Evolutionary conservation across 495 filamentous ascomycete genomes (phyloP), one percentile per base, ranked within the genome.

Genomic region (Platismatia glauca): DNA sequence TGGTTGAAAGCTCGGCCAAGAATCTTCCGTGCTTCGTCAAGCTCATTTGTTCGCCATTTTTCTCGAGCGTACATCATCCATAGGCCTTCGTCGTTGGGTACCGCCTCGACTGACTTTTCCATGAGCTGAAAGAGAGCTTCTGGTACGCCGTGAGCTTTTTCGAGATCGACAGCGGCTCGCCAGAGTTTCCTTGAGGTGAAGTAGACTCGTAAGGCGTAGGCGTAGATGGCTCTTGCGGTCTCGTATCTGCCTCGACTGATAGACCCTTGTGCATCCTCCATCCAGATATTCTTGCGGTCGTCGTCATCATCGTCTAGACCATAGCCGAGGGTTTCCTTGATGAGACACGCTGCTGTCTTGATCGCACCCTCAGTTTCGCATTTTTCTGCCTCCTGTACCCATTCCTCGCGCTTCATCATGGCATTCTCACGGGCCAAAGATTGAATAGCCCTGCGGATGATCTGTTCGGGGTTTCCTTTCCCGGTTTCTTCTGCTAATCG

Each of bases 61-160:
- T 96, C 92, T 70, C 91, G 91, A 9, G 91, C 92, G 46, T 96
- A 86, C 77, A 93, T 89, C 79, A 97, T 85, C 94, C 94, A 99
- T 48, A 97, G 80, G n/a, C 87, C 83, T 71, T 96, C 94, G 66
- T 86, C 61, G 90, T 85, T 4, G 91, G 93, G 63, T 92, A 96
- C 7, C 9, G 91, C 90, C 69, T 96, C 91, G 29, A 95, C 90
- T 8, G 92, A 91, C 69, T 95, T 96, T 71, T 95, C 91, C 0
- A 99, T 82, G 0, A 96, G 81, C 59, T 86, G 82, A 82, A 86
- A 89, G 16, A 96, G 76, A 24, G 85, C 85, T 69, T 96, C 91
- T 70, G 87, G 89, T 35, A 81, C 89, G 41, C 91, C 94, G 68
- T 97, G 90, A 61, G 88, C 90, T 67, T 90, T 86, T 73, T 97